Evolutionary conservation across 2,329 filamentous ascomycete species (phyloP).

Genomic region (Alternaria conjuncta): DNA sequence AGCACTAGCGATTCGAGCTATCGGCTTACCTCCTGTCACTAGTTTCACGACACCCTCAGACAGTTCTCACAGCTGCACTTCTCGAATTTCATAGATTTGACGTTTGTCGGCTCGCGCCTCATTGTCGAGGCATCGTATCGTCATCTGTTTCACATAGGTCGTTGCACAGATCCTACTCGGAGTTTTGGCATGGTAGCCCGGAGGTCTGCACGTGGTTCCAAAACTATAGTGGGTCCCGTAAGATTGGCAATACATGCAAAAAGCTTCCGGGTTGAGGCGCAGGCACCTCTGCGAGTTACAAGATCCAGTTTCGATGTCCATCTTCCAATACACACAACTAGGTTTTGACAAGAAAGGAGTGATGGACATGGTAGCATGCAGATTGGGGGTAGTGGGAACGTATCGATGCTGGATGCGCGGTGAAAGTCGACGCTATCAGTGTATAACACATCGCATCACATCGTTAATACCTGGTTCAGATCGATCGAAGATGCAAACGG

Average conservation of each 20-base stretch:
- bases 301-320: not conserved
- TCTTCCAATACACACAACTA: not conserved
- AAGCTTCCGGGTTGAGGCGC: constrained; percentile 2
- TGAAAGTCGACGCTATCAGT: not conserved
- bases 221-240: constrained; percentile 13
- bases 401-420: not conserved
- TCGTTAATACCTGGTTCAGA: not conserved
- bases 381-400: not conserved
- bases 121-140: not conserved
- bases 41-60: constrained; percentile 3
- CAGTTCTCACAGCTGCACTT: constrained; percentile 1
- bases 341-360: not conserved
- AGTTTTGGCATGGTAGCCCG: not conserved
- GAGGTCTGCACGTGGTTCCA: constrained; percentile 2
- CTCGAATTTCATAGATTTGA: not conserved
- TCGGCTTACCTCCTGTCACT: constrained; percentile 3
- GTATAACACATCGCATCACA: not conserved
- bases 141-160: not conserved
- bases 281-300: constrained; percentile 12
- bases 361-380: not conserved
- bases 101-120: not conserved
- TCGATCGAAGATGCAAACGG: constrained; percentile 1
- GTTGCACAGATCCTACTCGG: not conserved
- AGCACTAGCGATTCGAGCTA: constrained; percentile 4
- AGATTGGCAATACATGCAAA: constrained; percentile 26